phyloP scores from a whole-genome alignment of 176 grass and related monocot species.

The Cocos nucifera region DNA sequence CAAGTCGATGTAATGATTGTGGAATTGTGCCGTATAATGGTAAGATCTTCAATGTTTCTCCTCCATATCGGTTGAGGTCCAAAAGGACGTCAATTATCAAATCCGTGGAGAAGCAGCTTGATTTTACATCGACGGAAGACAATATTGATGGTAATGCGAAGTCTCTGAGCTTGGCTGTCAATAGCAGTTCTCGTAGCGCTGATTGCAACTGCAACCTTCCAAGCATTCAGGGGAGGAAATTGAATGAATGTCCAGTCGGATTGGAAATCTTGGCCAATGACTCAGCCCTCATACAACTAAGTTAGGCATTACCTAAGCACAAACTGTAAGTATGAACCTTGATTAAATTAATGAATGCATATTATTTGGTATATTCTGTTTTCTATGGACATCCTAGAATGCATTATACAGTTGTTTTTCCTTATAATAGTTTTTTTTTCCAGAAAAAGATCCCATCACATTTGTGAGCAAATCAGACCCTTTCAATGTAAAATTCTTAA shows the following conservation, averaged over 20 bases:
- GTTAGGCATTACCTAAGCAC: slow-evolving; percentile 27
- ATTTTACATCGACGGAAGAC: slow-evolving; percentile 55
- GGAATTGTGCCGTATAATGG: slow-evolving; percentile 14
- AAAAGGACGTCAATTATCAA: slow-evolving; percentile 58
- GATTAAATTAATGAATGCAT: neutral
- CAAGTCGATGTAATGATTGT: slow-evolving; percentile 33
- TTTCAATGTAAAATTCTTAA: no score
- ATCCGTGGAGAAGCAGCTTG: slow-evolving; percentile 72
- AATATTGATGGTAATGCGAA: slow-evolving; percentile 28
- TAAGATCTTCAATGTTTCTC: slow-evolving; percentile 61
- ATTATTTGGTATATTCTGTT: no score
- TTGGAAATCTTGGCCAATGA: slow-evolving; percentile 28
- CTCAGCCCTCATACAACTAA: slow-evolving; percentile 13
- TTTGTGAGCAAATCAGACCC: no score
- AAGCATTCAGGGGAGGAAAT: slow-evolving; percentile 22
- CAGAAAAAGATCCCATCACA: no score
- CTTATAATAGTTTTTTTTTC: no score
- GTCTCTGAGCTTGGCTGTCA: slow-evolving; percentile 26
- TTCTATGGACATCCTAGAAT: no score
- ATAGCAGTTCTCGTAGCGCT: slow-evolving; percentile 26
- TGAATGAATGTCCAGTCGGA: slow-evolving; percentile 17
- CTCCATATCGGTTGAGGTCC: slow-evolving; percentile 61
- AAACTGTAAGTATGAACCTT: slow-evolving; percentile 32
- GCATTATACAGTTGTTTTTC: no score
- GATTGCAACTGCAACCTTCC: slow-evolving; percentile 19